A percentile compares a stretch with the other conserved stretches of the same genome.
phyloP scores from a whole-genome alignment of 495 filamentous ascomycete genomes.

The Aspergillus haitiensis region DNA sequence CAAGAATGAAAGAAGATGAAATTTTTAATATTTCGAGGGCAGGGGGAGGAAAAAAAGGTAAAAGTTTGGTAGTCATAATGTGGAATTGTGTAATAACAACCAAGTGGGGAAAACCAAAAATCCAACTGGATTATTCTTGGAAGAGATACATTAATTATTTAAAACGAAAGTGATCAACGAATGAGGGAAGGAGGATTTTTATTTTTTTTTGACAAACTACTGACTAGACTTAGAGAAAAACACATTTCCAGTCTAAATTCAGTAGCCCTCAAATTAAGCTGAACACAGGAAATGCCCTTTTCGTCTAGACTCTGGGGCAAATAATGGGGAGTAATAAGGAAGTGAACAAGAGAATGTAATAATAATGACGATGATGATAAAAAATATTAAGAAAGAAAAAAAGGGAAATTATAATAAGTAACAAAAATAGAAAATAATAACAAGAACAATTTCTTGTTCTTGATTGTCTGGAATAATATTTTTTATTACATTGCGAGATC shows the following conservation, averaged over 20 bases:
- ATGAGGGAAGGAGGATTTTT: slow-evolving; percentile 27
- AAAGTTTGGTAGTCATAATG: no score
- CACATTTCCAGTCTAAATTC: slow-evolving; percentile 13
- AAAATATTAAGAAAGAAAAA: no score
- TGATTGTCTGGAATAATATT: no score
- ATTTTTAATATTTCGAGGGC: no score
- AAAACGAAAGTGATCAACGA: slow-evolving; percentile 37
- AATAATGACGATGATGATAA: background rate
- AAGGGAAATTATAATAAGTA: no score
- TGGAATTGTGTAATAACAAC: slow-evolving; percentile 21
- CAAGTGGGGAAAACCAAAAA: slow-evolving; percentile 27
- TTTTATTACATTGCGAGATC: no score
- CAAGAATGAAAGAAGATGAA: background rate
- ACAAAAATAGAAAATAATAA: background rate
- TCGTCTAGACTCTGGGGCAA: slow-evolving; percentile 7
- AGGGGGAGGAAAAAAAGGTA: no score
- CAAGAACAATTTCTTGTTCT: background rate
- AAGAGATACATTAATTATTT: slow-evolving; percentile 20
- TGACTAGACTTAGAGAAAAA: background rate
- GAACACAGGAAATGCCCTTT: slow-evolving; percentile 14
- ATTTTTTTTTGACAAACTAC: no score
- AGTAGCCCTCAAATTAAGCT: slow-evolving; percentile 20
- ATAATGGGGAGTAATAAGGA: slow-evolving; percentile 11
- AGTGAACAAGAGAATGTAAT: background rate
- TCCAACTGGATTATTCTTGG: slow-evolving; percentile 19